A percentile compares a stretch with the other conserved stretches of the same genome.
Evolutionary conservation across 805 yeast genomes (phyloP).

Genomic region (Myxozyma mucilagina): DNA sequence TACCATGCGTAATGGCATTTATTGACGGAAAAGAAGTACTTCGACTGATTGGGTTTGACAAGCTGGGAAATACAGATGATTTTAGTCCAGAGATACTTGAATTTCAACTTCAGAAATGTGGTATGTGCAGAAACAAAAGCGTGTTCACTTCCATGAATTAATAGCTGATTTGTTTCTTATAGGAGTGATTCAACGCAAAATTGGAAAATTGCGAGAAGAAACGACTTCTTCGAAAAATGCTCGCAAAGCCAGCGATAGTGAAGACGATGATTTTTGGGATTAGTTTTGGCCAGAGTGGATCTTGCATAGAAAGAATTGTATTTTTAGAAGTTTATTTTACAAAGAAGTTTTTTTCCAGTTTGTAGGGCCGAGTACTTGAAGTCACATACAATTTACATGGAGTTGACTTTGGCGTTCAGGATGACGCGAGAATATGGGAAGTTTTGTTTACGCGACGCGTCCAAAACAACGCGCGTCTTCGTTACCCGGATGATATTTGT

Average conservation of each 20-base stretch:
- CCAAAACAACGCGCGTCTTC: not conserved
- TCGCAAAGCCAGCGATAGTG: slow-evolving; percentile 5
- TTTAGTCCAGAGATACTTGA: slow-evolving; percentile 56
- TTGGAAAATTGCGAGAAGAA: slow-evolving; percentile 16
- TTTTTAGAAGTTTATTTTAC: too few relatives aligned
- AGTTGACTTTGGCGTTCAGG: too few relatives aligned
- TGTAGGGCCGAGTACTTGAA: too few relatives aligned
- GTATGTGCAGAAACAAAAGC: slow-evolving; percentile 15
- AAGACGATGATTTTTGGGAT: slow-evolving; percentile 25
- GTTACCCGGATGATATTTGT: not conserved
- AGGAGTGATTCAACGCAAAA: slow-evolving; percentile 22
- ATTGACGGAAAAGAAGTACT: slow-evolving; percentile 58
- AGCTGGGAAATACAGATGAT: slow-evolving; percentile 50
- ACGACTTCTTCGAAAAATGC: not conserved
- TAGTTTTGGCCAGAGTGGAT: not conserved
- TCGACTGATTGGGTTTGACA: slow-evolving; percentile 69
- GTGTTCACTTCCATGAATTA: not conserved
- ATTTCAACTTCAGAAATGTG: slow-evolving; percentile 33
- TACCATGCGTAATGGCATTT: slow-evolving; percentile 71
- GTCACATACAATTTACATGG: too few relatives aligned
- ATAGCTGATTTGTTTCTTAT: not conserved
- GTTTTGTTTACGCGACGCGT: not conserved
- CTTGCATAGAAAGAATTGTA: too few relatives aligned
- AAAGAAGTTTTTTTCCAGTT: too few relatives aligned
- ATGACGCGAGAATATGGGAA: not conserved